Conservation (phyloP, 345 rosid genomes). For the Brassica cretica region DNA sequence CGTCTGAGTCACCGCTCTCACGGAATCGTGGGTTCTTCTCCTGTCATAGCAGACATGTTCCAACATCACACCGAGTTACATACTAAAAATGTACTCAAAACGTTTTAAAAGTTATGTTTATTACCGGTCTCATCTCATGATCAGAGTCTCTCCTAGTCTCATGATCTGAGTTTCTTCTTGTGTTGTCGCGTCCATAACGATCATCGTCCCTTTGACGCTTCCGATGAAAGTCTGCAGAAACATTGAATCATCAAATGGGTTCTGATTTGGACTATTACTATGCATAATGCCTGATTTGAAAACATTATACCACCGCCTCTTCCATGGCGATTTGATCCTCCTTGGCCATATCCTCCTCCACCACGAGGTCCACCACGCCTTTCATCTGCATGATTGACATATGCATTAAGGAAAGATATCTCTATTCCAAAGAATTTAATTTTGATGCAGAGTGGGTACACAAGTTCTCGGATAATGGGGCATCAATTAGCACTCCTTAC, state of each 20-base stretch:
- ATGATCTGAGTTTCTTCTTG: constrained; percentile 53
- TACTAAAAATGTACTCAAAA: not conserved
- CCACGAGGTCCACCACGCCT: constrained; percentile 48
- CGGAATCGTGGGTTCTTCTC: constrained; percentile 99
- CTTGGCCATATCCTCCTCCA: constrained; percentile 55
- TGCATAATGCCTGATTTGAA: not conserved
- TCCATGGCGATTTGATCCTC: constrained; percentile 64
- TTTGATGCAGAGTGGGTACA: not conserved
- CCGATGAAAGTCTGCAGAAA: constrained; percentile 61
- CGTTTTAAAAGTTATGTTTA: not conserved
- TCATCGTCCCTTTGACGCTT: constrained; percentile 90
- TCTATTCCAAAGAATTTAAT: not conserved
- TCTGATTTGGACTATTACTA: not conserved
- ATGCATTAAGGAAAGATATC: constrained; percentile 1
- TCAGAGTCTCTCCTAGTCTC: constrained; percentile 21
- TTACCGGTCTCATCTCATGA: constrained; percentile 42
- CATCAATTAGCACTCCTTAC: not conserved
- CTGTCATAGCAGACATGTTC: constrained; percentile 44
- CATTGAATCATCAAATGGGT: not conserved
- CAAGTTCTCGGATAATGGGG: not conserved
- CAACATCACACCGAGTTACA: not conserved
- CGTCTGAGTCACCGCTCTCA: constrained; percentile 93
- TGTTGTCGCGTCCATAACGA: constrained; percentile 56
- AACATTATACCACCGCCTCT: constrained; percentile 49
- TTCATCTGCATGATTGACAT: constrained; percentile 57